Conservation (phyloP, 345 rosid species). For the Rhodamnia rubescens region DNA sequence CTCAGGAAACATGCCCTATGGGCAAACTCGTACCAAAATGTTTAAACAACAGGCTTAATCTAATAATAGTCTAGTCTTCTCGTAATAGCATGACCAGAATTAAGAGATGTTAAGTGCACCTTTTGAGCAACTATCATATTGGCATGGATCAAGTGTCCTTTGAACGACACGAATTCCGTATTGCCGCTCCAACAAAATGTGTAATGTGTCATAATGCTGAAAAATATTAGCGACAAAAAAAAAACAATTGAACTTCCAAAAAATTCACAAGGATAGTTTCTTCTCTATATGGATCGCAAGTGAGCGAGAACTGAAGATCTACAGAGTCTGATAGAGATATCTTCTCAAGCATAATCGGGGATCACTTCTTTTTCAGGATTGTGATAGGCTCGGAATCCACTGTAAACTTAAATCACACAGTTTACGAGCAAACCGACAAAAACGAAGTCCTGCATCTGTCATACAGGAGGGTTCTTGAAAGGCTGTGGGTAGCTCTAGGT, state of each 20-base stretch:
- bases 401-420: no score
- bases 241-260: background rate
- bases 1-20: background rate
- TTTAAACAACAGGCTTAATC: background rate
- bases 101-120: background rate
- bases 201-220: background rate
- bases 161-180: background rate
- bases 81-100: background rate
- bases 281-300: background rate
- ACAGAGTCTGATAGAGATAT: background rate
- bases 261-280: background rate
- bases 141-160: background rate
- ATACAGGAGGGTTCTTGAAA: constrained; percentile 29
- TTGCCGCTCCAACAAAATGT: background rate
- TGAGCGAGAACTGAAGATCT: background rate
- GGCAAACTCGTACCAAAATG: background rate
- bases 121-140: background rate
- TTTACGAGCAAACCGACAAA: no score
- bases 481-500: constrained; percentile 40
- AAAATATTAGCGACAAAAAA: background rate
- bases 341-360: background rate
- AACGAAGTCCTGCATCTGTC: no score
- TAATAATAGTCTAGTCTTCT: background rate
- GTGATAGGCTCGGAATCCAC: no score
- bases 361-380: background rate